Base-by-base conservation (phyloP, 2,329 filamentous ascomycete genomes). In the Paecilomyces sp. region DNA sequence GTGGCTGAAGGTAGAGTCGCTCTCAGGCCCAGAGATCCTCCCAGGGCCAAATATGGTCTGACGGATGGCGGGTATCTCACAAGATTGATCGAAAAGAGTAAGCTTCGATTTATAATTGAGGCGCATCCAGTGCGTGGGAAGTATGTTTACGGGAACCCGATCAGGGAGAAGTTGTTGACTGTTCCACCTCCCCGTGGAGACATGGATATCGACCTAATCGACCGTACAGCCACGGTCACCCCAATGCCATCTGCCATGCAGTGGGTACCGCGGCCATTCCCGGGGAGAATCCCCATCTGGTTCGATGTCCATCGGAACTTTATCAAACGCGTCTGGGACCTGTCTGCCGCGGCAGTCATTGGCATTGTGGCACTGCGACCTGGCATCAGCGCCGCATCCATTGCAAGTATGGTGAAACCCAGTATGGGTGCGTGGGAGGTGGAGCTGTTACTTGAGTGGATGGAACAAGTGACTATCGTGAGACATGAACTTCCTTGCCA, bases 41-140 rank as follows among this genome's bases (percentile, higher is more conserved):
- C 79, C 3, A 67, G 70, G 15, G 72, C 77, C 54, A 76, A 76
- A 61, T 81, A 76, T 61, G 80, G 80, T 9, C 69, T 81, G 3
- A 77, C 75, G 9, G 76, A 79, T 8, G 73, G 75, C 8, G 75
- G 75, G 11, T 82, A 82, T 57, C 67, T 77, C 52, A 80, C 79
- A 0, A 69, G 78, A 13, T 68, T 74, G 41, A 77, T 82, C 66
- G 76, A 82, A 61, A 79, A 77, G 61, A 64, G 63, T 5, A 70
- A 72, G 18, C 67, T 82, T 15, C 71, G 71, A 12, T 82, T 81
- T 60, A 63, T 70, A 1, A 64, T 81, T 13, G 72, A 80, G 18
- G 63, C 80, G 13, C 62, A 62, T 8, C 74, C 77, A 0, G 68
- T 70, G 25, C 54, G 66, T 4, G 65, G 60, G 0, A 63, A 60